These are phyloP conservation scores for Puccinia hordei DNA, from an alignment of 1,284 basidiomycete species.

Conservation along the genomic window DNA sequence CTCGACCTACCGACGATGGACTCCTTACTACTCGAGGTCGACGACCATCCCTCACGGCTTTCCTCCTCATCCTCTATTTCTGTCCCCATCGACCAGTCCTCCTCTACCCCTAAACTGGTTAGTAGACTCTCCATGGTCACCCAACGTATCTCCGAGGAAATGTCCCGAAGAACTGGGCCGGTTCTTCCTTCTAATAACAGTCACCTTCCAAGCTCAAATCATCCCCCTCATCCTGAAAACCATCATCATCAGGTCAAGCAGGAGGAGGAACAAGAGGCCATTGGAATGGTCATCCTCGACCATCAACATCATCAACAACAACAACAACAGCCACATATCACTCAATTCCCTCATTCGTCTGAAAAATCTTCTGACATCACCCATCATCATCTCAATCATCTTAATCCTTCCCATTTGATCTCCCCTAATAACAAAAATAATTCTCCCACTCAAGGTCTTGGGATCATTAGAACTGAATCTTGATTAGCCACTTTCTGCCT, in stretches of 20 bases:
- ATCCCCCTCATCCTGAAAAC: not conserved
- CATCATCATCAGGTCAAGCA: not conserved
- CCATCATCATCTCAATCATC: too few species aligned
- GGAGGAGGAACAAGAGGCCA: not conserved
- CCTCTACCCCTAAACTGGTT: not conserved
- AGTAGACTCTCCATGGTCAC: conserved; percentile 5
- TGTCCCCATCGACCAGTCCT: not conserved
- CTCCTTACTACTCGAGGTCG: not conserved
- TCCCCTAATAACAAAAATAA: too few species aligned
- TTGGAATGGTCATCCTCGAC: conserved; percentile 13
- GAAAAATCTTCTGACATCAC: too few species aligned
- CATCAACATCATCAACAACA: not conserved
- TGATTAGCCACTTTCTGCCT: too few species aligned
- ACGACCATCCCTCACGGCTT: not conserved
- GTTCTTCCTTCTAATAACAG: not conserved
- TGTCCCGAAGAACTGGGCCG: not conserved
- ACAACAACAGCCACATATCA: not conserved
- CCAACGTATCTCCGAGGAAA: conserved; percentile 24
- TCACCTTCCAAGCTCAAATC: not conserved
- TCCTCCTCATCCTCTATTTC: not conserved
- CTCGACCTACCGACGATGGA: conserved; percentile 44
- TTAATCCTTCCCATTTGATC: too few species aligned
- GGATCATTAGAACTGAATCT: too few species aligned
- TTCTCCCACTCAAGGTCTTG: too few species aligned
- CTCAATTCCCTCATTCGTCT: too few species aligned